phyloP scores from a whole-genome alignment of 441 rosid genomes.

The Gossypium schwendimanii region DNA sequence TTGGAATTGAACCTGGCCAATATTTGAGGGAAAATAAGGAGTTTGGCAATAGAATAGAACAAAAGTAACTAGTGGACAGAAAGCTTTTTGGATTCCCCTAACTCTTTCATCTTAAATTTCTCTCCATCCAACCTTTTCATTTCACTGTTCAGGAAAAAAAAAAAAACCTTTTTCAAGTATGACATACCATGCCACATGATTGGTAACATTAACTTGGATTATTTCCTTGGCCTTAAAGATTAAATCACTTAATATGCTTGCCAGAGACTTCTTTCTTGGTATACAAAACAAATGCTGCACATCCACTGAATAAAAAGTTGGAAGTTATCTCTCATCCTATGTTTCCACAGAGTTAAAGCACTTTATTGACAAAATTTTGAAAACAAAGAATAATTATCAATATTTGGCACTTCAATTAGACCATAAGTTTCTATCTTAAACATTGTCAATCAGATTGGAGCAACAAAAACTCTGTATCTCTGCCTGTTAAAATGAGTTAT shows the following conservation, averaged over 20 bases:
- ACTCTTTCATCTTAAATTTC: background rate
- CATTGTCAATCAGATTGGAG: no score
- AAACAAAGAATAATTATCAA: background rate
- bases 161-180: background rate
- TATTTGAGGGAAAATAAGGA: conserved; percentile 11
- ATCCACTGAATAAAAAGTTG: background rate
- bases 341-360: background rate
- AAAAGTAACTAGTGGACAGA: background rate
- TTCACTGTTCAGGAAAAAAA: no score
- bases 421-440: no score
- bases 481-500: no score
- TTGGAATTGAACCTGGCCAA: conserved; percentile 21
- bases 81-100: background rate
- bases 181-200: background rate
- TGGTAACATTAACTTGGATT: background rate
- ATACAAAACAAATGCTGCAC: background rate
- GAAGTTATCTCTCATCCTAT: background rate
- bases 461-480: no score
- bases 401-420: no score
- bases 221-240: background rate
- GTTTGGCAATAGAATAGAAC: background rate
- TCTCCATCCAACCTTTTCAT: background rate
- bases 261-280: background rate
- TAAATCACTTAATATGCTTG: background rate
- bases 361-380: background rate